Percentiles rank a stretch among this genome's conserved stretches.
Evolutionary conservation across 2,329 filamentous ascomycete genomes (phyloP).

Genomic region (Colletotrichum liriopes): DNA sequence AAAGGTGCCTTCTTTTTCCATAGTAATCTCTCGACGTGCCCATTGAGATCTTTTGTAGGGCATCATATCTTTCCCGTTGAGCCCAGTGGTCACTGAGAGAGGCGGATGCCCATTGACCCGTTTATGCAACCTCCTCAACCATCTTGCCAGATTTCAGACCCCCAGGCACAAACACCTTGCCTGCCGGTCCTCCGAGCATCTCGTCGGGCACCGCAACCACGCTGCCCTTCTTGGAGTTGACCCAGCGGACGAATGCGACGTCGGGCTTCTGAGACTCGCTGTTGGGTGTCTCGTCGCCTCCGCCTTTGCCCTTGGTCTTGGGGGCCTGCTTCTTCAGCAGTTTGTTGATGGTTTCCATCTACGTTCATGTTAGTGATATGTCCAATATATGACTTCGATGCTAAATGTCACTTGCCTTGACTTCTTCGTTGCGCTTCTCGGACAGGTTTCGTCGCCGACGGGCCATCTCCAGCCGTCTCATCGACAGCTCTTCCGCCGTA

Average conservation of each 20-base stretch:
- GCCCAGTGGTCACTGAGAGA: neutral
- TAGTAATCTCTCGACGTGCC: neutral
- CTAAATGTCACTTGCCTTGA: constrained; percentile 64
- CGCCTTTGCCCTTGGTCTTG: constrained; percentile 75
- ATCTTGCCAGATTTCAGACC: constrained; percentile 61
- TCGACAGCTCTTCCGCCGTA: constrained; percentile 74
- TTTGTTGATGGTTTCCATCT: constrained; percentile 95
- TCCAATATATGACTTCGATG: neutral
- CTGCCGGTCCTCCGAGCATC: constrained; percentile 75
- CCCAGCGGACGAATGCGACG: constrained; percentile 78
- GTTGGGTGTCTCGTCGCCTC: constrained; percentile 63
- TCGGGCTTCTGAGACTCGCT: constrained; percentile 66
- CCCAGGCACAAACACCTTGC: constrained; percentile 67
- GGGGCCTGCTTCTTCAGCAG: constrained; percentile 89
- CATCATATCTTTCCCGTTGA: neutral
- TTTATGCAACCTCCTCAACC: constrained; percentile 69
- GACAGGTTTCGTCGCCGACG: constrained; percentile 74
- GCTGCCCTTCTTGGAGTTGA: constrained; percentile 77
- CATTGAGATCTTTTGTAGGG: neutral
- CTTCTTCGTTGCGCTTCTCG: constrained; percentile 76
- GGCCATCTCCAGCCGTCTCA: constrained; percentile 75
- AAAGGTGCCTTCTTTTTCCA: neutral
- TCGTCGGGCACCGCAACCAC: constrained; percentile 77
- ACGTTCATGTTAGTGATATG: constrained; percentile 15
- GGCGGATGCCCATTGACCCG: neutral